phyloP scores from a whole-genome alignment of 2,329 filamentous ascomycete species.

The Xylariaceae sp. region DNA sequence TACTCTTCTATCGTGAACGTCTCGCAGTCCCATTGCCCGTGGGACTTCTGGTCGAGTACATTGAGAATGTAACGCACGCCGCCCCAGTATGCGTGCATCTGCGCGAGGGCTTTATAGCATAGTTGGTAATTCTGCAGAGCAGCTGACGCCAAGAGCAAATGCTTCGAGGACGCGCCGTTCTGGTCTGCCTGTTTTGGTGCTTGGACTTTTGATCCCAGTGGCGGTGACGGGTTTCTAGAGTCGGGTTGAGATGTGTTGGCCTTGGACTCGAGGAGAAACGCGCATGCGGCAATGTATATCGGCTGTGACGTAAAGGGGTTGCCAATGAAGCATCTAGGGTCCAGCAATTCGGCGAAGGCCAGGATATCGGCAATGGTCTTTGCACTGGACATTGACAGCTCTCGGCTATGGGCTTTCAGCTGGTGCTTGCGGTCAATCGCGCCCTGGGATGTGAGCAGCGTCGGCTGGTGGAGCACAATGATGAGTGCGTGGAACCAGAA shows the following conservation, averaged over 20 bases:
- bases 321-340: constrained; percentile 78
- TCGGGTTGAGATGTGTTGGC: constrained; percentile 64
- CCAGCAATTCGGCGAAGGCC: constrained; percentile 79
- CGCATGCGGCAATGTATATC: constrained; percentile 87
- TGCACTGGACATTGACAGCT: constrained; percentile 79
- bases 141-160: constrained; percentile 72
- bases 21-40: constrained; percentile 76
- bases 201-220: constrained; percentile 31
- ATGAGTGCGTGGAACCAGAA: constrained; percentile 88
- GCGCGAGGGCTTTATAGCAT: constrained; percentile 78
- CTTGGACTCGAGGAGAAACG: constrained; percentile 79
- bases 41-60: constrained; percentile 80
- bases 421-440: constrained; percentile 58
- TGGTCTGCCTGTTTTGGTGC: constrained; percentile 22
- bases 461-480: constrained; percentile 79
- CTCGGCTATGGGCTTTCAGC: constrained; percentile 73
- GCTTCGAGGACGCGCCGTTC: constrained; percentile 53
- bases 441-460: constrained; percentile 72
- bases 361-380: constrained; percentile 90
- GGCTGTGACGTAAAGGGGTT: constrained; percentile 89
- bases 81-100: constrained; percentile 80
- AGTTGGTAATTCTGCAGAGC: constrained; percentile 84
- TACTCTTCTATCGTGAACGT: constrained; percentile 69
- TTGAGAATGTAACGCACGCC: constrained; percentile 84
- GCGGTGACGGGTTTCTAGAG: constrained; percentile 56